A percentile compares a stretch with the other conserved stretches of the same genome.
Conservation (phyloP, 768 basidiomycete species). For the Suillus sp. region DNA sequence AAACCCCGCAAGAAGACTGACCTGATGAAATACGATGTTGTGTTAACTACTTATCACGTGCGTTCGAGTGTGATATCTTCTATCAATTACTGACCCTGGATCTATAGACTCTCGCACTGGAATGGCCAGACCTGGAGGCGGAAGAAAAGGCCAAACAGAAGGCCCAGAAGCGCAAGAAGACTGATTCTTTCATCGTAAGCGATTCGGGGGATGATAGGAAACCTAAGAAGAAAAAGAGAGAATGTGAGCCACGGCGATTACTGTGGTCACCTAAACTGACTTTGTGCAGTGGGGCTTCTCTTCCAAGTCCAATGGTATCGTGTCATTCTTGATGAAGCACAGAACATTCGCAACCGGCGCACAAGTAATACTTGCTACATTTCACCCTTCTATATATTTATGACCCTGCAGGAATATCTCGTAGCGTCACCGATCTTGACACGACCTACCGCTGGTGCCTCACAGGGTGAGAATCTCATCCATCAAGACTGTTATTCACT, state of each 20-base stretch:
- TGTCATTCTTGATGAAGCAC: conserved; percentile 58
- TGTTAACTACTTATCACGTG: conserved; percentile 56
- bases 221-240: conserved; percentile 41
- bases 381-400: background rate
- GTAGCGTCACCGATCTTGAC: conserved; percentile 55
- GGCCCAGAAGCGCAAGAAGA: conserved; percentile 17
- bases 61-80: conserved; percentile 19
- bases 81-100: background rate
- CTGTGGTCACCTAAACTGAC: conserved; percentile 29
- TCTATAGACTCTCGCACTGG: conserved; percentile 52
- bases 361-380: conserved; percentile 40
- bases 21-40: conserved; percentile 60
- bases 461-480: conserved; percentile 49
- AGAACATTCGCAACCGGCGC: conserved; percentile 44
- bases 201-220: conserved; percentile 24
- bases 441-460: conserved; percentile 65
- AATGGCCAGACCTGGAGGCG: conserved; percentile 59
- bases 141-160: conserved; percentile 37
- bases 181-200: conserved; percentile 26
- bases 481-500: conserved; percentile 1
- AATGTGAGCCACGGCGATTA: conserved; percentile 18
- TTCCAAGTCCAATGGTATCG: conserved; percentile 51
- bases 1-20: conserved; percentile 49
- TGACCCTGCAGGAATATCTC: conserved; percentile 45
- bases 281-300: conserved; percentile 44